phyloP scores from a whole-genome alignment of 495 filamentous ascomycete species.

The Penicillium dipodomyicola region DNA sequence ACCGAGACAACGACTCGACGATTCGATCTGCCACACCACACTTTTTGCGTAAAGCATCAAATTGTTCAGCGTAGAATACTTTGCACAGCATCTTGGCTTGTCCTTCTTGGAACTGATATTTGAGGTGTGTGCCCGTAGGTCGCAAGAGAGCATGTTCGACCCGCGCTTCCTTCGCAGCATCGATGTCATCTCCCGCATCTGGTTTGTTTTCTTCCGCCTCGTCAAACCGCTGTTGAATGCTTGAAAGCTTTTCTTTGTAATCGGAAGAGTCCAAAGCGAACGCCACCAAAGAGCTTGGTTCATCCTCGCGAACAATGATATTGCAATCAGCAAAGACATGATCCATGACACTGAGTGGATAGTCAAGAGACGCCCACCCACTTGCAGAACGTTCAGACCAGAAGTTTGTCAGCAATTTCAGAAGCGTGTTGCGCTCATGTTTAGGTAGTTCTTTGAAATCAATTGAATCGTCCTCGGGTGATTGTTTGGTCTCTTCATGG shows the following conservation, averaged over 20 bases:
- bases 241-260: constrained; percentile 74
- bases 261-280: constrained; percentile 84
- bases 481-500: constrained; percentile 58
- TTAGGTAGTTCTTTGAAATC: constrained; percentile 76
- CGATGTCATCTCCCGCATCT: constrained; percentile 22
- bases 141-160: constrained; percentile 76
- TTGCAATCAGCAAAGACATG: constrained; percentile 98
- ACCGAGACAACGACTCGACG: constrained; percentile 90
- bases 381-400: constrained; percentile 97
- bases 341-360: constrained; percentile 81
- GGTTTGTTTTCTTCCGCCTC: constrained; percentile 32
- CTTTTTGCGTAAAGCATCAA: constrained; percentile 89
- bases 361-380: constrained; percentile 92
- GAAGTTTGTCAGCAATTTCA: constrained; percentile 95
- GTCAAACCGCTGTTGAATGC: constrained; percentile 61
- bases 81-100: constrained; percentile 94
- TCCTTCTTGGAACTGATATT: constrained; percentile 90
- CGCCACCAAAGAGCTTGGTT: constrained; percentile 93
- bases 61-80: constrained; percentile 96
- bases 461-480: constrained; percentile 54
- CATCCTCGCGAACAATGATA: constrained; percentile 94
- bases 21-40: constrained; percentile 92
- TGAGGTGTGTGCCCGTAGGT: constrained; percentile 83
- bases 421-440: constrained; percentile 84
- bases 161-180: constrained; percentile 50